Evolutionary conservation across 202 grass and related monocot species (phyloP).

Genomic region (Saccharum hybrid): DNA sequence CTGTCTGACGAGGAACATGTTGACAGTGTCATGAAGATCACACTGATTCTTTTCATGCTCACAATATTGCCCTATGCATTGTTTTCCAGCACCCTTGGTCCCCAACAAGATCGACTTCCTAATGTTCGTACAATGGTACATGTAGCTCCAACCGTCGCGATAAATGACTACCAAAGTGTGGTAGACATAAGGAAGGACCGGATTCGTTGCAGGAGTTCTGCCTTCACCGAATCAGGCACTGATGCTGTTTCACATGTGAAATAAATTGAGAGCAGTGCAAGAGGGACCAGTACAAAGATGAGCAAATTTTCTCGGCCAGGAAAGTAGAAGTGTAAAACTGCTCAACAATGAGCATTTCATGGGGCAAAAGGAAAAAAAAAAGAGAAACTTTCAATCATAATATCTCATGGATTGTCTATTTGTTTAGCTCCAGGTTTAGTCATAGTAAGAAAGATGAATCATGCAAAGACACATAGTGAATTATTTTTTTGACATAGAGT

Average conservation of each 20-base stretch:
- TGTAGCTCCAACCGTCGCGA: background rate
- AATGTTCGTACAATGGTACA: constrained; percentile 39
- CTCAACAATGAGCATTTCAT: background rate
- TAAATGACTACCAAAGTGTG: constrained; percentile 58
- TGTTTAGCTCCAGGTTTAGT: constrained; percentile 4
- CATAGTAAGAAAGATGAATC: constrained; percentile 2
- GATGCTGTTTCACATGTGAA: constrained; percentile 66
- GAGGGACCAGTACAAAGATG: background rate
- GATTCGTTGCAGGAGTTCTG: constrained; percentile 90
- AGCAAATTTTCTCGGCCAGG: background rate
- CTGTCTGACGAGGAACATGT: constrained; percentile 7
- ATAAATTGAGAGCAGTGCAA: constrained; percentile 33
- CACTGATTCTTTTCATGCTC: background rate
- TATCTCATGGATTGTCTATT: background rate
- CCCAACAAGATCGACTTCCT: constrained; percentile 2
- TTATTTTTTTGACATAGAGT: background rate
- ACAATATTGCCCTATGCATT: constrained; percentile 1
- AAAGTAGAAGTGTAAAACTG: background rate
- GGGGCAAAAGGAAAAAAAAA: background rate
- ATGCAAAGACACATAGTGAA: background rate
- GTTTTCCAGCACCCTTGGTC: background rate
- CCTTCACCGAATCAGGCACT: constrained; percentile 94
- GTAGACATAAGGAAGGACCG: constrained; percentile 82
- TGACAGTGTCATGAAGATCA: constrained; percentile 1
- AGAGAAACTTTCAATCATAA: background rate